These are phyloP conservation scores for Cruciata laevipes DNA, from an alignment of 257 asterid species.

Conservation along the genomic window DNA sequence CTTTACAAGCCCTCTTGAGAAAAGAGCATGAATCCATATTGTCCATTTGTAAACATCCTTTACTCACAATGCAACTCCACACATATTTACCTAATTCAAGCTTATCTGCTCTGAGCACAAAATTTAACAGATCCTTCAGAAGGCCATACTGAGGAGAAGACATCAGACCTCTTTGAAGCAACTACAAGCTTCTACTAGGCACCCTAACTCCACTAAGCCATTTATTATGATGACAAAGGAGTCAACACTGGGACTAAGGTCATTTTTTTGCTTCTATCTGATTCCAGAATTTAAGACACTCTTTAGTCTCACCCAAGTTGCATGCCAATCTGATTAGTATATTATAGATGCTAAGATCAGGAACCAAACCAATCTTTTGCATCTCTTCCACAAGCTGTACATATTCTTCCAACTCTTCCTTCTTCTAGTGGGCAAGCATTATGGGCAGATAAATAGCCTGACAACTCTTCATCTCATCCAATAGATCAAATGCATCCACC, in stretches of 20 bases:
- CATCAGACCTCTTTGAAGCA: conserved; percentile 71
- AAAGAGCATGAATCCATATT: conserved; percentile 83
- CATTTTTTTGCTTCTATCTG: conserved; percentile 57
- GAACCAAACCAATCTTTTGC: conserved; percentile 50
- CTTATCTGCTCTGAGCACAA: conserved; percentile 67
- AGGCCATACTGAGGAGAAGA: conserved; percentile 79
- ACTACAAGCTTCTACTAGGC: conserved; percentile 70
- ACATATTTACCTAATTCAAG: conserved; percentile 62
- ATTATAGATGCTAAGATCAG: conserved; percentile 57
- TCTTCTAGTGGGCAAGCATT: conserved; percentile 82
- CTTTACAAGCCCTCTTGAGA: conserved; percentile 75
- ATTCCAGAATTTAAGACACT: conserved; percentile 46
- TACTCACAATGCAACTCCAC: conserved; percentile 62
- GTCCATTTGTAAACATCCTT: conserved; percentile 89
- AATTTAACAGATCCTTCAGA: conserved; percentile 60
- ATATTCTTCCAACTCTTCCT: conserved; percentile 78
- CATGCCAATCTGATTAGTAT: conserved; percentile 57
- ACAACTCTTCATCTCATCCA: conserved; percentile 72
- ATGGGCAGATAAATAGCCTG: conserved; percentile 65
- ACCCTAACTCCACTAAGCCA: conserved; percentile 59
- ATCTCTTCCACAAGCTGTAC: conserved; percentile 62
- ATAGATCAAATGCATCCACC: conserved; percentile 67
- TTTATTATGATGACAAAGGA: conserved; percentile 55
- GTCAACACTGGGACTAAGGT: conserved; percentile 71
- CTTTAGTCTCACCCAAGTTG: conserved; percentile 68